Base-by-base conservation (phyloP, 257 asterid species). In the Penstemon eatonii region DNA sequence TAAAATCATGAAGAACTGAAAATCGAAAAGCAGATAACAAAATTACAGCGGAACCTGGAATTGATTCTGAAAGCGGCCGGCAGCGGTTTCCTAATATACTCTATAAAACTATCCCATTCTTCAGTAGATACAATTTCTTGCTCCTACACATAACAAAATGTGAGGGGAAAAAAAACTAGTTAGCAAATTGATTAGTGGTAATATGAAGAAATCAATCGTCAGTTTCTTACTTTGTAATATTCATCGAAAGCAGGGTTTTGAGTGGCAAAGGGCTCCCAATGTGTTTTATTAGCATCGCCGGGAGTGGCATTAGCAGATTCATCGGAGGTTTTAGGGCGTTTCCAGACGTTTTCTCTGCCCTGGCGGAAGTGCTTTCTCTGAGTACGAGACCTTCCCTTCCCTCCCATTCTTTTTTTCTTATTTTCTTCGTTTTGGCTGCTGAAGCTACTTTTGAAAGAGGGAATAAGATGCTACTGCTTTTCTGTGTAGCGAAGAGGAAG, bases 31-130 rank as follows among this genome's bases (percentile, higher is more conserved):
- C 33, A 25, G 2, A 25, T 25, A 25, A 25, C 33, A 25, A 25
- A 65, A 49, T 7, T 12, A 65, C 4, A 46, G 33, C 33, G 33
- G 33, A 71, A 91, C 98, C 98, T 92, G 75, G 98, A 84, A 72
- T 92, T 92, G 62, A 92, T 84, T 67, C 98, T 86, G 81, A 92
- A 92, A 77, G 98, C 98, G 70, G 97, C 91, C 44, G 98, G 98
- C 53, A 92, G 76, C 54, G 96, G 93, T 57, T 76, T 81, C 74
- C 87, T 74, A n/a, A 92, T 80, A 74, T 62, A 85, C 18, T 78
- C 85, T 6, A 83, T 82, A 56, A 87, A 89, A 74, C 82, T 60
- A 73, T 89, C 98, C 98, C 98, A 92, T 63, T 92, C 98, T 68
- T 86, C 96, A 33, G 76, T 61, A 5, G 87, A 51, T 55, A 89